phyloP scores from a whole-genome alignment of 768 basidiomycete species.

The Leccinum obscurum region DNA sequence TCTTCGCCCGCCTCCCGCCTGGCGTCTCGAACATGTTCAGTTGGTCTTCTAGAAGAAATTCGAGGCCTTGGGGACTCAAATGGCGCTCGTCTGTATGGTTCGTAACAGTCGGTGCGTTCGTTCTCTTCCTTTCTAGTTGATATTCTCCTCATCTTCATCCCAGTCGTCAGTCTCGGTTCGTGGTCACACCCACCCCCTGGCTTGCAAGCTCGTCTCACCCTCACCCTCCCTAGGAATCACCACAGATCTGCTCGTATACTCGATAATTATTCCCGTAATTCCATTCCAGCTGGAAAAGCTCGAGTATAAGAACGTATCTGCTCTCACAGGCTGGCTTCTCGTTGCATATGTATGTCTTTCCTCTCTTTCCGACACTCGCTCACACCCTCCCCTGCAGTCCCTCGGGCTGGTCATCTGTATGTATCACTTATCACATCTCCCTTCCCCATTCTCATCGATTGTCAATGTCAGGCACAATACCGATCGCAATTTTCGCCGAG shows the following conservation, averaged over 20 bases:
- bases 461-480: conserved; percentile 52
- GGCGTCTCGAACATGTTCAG: neutral
- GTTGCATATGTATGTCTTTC: conserved; percentile 51
- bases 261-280: conserved; percentile 61
- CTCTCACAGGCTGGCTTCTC: conserved; percentile 58
- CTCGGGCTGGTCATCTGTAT: conserved; percentile 55
- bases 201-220: neutral
- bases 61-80: conserved; percentile 44
- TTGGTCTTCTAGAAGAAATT: neutral
- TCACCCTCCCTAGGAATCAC: conserved; percentile 32
- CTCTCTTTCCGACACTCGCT: neutral
- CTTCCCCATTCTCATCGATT: neutral
- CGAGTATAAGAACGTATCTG: conserved; percentile 45
- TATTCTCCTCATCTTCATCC: conserved; percentile 1
- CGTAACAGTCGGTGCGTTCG: conserved; percentile 44
- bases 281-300: conserved; percentile 60
- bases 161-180: conserved; percentile 53
- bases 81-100: conserved; percentile 64
- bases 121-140: neutral
- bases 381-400: conserved; percentile 39
- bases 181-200: neutral
- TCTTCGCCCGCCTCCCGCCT: neutral
- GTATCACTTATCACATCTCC: conserved; percentile 15
- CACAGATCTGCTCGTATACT: conserved; percentile 60
- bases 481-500: conserved; percentile 58